Percentiles rank a stretch among this genome's conserved stretches.
phyloP scores from a whole-genome alignment of 164 flowering plant genomes.

The Piper betle region DNA sequence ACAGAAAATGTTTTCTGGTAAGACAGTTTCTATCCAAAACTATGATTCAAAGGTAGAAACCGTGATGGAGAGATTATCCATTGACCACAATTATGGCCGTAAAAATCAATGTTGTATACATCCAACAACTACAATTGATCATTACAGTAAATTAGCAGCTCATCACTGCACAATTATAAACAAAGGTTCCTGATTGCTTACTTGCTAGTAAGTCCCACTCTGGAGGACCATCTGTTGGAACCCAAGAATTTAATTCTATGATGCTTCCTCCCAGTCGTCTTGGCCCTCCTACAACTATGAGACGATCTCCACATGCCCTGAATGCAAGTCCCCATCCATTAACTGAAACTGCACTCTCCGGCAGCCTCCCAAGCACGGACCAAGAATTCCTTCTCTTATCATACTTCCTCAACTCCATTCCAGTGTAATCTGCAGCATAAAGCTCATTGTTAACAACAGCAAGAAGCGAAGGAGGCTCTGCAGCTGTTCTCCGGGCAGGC shows the following conservation, averaged over 20 bases:
- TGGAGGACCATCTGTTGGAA: slow-evolving; percentile 68
- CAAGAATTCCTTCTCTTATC: slow-evolving; percentile 41
- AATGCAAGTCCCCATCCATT: slow-evolving; percentile 97
- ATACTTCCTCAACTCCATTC: slow-evolving; percentile 64
- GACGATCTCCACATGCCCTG: slow-evolving; percentile 77
- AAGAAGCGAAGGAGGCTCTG: slow-evolving; percentile 75
- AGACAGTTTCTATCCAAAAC: no score
- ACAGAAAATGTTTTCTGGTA: no score
- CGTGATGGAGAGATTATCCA: no score
- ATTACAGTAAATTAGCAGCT: slow-evolving; percentile 24
- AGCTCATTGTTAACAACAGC: slow-evolving; percentile 80
- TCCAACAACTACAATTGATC: no score
- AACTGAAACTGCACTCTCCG: slow-evolving; percentile 69
- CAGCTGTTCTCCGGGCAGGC: slow-evolving; percentile 38
- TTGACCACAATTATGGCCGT: no score
- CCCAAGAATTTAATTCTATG: slow-evolving; percentile 81
- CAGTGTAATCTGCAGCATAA: slow-evolving; percentile 86
- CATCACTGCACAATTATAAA: slow-evolving; percentile 30
- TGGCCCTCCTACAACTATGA: slow-evolving; percentile 90
- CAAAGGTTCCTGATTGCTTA: slow-evolving; percentile 18
- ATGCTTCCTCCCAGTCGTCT: slow-evolving; percentile 49
- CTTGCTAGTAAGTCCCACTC: slow-evolving; percentile 57
- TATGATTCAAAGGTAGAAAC: no score
- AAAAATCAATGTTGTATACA: no score
- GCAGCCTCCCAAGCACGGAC: slow-evolving; percentile 70